Conservation (phyloP, 805 yeast genomes). For the Candida caryicola region DNA sequence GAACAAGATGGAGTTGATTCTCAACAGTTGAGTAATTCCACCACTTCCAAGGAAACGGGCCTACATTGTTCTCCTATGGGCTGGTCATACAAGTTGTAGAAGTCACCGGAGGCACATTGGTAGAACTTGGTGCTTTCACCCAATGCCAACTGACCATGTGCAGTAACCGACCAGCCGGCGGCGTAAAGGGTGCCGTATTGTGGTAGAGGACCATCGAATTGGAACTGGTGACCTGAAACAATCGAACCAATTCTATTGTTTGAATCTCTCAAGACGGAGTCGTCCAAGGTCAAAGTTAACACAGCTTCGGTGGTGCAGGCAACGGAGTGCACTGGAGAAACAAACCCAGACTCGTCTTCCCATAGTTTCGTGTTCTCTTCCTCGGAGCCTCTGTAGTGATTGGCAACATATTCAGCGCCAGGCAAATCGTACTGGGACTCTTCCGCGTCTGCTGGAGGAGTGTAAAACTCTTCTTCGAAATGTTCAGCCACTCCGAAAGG, state of each 20-base stretch:
- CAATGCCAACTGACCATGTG: slow-evolving; percentile 30
- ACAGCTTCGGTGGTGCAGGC: slow-evolving; percentile 26
- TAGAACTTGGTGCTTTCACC: slow-evolving; percentile 31
- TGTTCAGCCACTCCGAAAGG: too few species aligned
- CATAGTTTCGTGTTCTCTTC: slow-evolving; percentile 2
- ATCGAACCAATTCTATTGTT: slow-evolving; percentile 36
- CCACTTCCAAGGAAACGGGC: slow-evolving; percentile 36
- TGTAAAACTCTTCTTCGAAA: too few species aligned
- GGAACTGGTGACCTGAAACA: slow-evolving; percentile 38
- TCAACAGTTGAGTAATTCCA: slow-evolving; percentile 33
- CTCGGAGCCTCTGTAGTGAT: slow-evolving; percentile 4
- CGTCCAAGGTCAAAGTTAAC: slow-evolving; percentile 27
- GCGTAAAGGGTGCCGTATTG: slow-evolving; percentile 38
- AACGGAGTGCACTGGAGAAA: slow-evolving; percentile 26
- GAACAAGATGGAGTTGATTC: too few species aligned
- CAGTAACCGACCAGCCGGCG: slow-evolving; percentile 38
- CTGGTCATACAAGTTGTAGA: slow-evolving; percentile 36
- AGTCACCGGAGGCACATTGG: slow-evolving; percentile 41
- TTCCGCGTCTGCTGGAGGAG: too few species aligned
- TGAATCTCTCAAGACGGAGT: slow-evolving; percentile 31
- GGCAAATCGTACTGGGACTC: too few species aligned
- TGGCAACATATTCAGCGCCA: too few species aligned
- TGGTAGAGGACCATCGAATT: slow-evolving; percentile 42
- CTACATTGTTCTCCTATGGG: slow-evolving; percentile 33
- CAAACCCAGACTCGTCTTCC: slow-evolving; percentile 8